Evolutionary conservation across 2,329 filamentous ascomycete species (phyloP).

Genomic region (Fusarium haematococcum): DNA sequence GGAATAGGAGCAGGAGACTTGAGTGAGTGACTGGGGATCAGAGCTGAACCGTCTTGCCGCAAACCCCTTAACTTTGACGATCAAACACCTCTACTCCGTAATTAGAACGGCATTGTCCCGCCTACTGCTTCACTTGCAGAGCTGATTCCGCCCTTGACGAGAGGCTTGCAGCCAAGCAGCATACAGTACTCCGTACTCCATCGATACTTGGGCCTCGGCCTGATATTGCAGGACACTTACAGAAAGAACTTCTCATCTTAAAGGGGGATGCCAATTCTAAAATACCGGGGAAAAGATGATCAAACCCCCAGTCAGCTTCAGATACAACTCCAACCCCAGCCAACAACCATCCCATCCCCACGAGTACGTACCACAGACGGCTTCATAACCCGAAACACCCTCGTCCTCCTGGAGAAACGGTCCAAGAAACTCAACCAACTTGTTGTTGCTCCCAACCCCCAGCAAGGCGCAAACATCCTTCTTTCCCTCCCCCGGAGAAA

Average conservation of each 20-base stretch:
- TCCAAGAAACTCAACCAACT: background rate
- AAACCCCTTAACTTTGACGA: slow-evolving; percentile 39
- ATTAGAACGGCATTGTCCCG: slow-evolving; percentile 33
- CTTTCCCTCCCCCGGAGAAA: slow-evolving; percentile 4
- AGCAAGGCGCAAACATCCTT: background rate
- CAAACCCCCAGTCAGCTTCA: background rate
- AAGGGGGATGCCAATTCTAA: slow-evolving; percentile 36
- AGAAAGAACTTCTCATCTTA: slow-evolving; percentile 10
- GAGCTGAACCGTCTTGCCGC: slow-evolving; percentile 11
- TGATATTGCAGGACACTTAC: background rate
- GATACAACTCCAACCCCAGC: slow-evolving; percentile 12
- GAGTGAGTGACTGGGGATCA: background rate
- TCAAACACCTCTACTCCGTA: slow-evolving; percentile 27
- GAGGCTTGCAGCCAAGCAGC: background rate
- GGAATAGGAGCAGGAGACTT: background rate
- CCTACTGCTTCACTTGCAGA: background rate
- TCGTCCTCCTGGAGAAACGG: slow-evolving; percentile 6
- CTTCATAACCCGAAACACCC: slow-evolving; percentile 12
- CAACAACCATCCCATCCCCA: slow-evolving; percentile 15
- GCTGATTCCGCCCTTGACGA: background rate
- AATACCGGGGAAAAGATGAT: slow-evolving; percentile 31
- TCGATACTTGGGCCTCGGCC: background rate
- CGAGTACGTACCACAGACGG: slow-evolving; percentile 17
- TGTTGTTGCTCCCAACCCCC: background rate
- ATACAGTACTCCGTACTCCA: background rate